phyloP scores from a whole-genome alignment of 768 basidiomycete species.

The Boletellus emodensis region DNA sequence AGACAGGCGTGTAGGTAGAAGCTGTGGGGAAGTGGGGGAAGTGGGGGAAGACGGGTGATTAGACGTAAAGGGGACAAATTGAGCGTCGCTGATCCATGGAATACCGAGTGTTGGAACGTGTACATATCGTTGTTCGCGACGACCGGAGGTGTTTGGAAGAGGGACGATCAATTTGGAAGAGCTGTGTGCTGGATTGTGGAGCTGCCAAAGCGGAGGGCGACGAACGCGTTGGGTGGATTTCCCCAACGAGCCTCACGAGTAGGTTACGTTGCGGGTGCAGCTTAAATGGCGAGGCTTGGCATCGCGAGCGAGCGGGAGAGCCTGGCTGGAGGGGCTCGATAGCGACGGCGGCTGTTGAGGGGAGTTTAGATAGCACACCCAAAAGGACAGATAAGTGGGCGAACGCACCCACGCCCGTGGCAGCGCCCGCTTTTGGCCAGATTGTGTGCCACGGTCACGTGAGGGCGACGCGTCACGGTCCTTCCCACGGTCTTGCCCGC shows the following conservation, averaged over 20 bases:
- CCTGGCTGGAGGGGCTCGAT: background rate
- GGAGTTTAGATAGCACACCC: conserved; percentile 10
- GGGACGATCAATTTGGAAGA: no score
- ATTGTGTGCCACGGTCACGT: conserved; percentile 20
- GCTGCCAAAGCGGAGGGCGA: conserved; percentile 7
- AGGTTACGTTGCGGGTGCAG: conserved; percentile 13
- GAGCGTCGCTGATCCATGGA: background rate
- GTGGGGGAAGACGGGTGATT: conserved; percentile 12
- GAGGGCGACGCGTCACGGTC: conserved; percentile 23
- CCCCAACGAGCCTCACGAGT: conserved; percentile 9
- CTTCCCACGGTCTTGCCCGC: conserved; percentile 20
- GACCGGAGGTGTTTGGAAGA: no score
- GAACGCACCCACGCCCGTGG: conserved; percentile 5
- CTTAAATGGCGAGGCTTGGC: no score
- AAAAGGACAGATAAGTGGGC: conserved; percentile 16
- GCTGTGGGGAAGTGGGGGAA: conserved; percentile 25
- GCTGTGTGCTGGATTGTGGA: background rate
- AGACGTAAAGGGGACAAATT: conserved; percentile 7
- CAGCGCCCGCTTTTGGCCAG: background rate
- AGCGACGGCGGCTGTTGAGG: background rate
- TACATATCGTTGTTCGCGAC: background rate
- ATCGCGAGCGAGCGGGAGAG: background rate
- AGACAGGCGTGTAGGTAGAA: conserved; percentile 1
- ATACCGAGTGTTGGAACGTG: background rate
- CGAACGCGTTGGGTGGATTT: conserved; percentile 12